phyloP scores from a whole-genome alignment of 2,329 filamentous ascomycete species.

The Pyrenophora seminiperda region DNA sequence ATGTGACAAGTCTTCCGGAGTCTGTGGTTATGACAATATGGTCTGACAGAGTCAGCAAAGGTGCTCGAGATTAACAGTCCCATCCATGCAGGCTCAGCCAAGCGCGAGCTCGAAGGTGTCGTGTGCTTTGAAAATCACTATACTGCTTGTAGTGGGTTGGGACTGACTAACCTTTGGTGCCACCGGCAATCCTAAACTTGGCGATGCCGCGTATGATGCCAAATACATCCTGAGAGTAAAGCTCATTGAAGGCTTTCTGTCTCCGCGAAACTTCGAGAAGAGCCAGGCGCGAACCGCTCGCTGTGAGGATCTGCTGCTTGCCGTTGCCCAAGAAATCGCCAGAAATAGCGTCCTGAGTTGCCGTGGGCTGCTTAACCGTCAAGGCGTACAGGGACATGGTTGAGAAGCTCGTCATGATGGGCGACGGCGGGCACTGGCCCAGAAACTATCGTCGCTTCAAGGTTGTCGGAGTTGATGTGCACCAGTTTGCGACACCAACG shows the following conservation, averaged over 20 bases:
- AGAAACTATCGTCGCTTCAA: constrained; percentile 26
- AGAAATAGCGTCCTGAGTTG: constrained; percentile 86
- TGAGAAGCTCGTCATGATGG: constrained; percentile 91
- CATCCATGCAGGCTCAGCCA: constrained; percentile 34
- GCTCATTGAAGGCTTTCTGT: constrained; percentile 82
- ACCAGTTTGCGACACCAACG: constrained; percentile 7
- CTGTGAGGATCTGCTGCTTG: constrained; percentile 96
- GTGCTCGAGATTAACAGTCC: constrained; percentile 40
- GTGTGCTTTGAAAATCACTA: constrained; percentile 56
- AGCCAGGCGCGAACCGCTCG: constrained; percentile 85
- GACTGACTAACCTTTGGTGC: constrained; percentile 81
- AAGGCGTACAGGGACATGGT: constrained; percentile 99
- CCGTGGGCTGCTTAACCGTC: constrained; percentile 90
- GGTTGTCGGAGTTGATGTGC: constrained; percentile 8
- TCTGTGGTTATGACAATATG: constrained; percentile 95
- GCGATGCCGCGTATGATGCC: constrained; percentile 91
- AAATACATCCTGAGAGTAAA: constrained; percentile 92
- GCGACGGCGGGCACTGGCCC: constrained; percentile 43
- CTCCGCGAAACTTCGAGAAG: constrained; percentile 84
- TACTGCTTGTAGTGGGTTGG: constrained; percentile 45
- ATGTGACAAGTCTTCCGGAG: constrained; percentile 90
- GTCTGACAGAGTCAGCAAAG: constrained; percentile 64
- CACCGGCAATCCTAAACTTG: constrained; percentile 89
- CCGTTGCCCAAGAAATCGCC: constrained; percentile 96
- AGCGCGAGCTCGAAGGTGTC: constrained; percentile 33